A percentile compares a stretch with the other conserved stretches of the same genome.
These are phyloP conservation scores for Calonectria montana DNA, from an alignment of 2,329 filamentous ascomycete genomes.

Conservation along the genomic window DNA sequence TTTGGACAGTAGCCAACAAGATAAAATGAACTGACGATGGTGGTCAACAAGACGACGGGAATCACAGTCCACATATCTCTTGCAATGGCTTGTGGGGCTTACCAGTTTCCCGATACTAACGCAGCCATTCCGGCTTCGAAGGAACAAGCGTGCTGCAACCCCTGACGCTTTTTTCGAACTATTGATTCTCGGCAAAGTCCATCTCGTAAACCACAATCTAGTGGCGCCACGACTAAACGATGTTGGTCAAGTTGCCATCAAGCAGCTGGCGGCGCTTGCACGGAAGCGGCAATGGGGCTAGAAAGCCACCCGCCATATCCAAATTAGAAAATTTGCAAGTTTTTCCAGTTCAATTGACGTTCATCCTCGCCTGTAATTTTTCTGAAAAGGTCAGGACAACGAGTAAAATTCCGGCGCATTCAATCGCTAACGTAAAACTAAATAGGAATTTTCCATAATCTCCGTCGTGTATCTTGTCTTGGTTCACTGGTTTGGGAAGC, in stretches of 20 bases:
- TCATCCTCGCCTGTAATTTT: neutral
- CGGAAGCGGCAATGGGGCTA: neutral
- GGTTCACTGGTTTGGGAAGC: too few relatives aligned
- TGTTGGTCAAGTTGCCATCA: neutral
- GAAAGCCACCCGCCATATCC: neutral
- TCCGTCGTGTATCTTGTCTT: too few relatives aligned
- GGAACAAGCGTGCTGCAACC: neutral
- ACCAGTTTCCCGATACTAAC: too few relatives aligned
- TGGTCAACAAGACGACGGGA: neutral
- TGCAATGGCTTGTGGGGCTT: too few relatives aligned
- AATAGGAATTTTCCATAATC: too few relatives aligned
- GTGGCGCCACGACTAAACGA: neutral
- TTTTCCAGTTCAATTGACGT: neutral
- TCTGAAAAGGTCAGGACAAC: too few relatives aligned
- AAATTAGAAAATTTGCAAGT: neutral
- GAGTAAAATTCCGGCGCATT: too few relatives aligned
- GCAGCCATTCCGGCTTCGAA: too few relatives aligned
- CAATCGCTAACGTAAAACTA: too few relatives aligned
- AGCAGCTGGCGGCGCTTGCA: neutral
- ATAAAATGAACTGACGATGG: neutral
- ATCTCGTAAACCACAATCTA: neutral
- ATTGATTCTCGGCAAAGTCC: neutral
- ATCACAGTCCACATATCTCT: neutral
- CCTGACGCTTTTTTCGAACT: neutral
- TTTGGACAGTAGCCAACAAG: conserved; percentile 3